A percentile compares a stretch with the other conserved stretches of the same genome.
Evolutionary conservation across 176 grass and related monocot genomes (phyloP).

Genomic region (Raddia distichophylla): DNA sequence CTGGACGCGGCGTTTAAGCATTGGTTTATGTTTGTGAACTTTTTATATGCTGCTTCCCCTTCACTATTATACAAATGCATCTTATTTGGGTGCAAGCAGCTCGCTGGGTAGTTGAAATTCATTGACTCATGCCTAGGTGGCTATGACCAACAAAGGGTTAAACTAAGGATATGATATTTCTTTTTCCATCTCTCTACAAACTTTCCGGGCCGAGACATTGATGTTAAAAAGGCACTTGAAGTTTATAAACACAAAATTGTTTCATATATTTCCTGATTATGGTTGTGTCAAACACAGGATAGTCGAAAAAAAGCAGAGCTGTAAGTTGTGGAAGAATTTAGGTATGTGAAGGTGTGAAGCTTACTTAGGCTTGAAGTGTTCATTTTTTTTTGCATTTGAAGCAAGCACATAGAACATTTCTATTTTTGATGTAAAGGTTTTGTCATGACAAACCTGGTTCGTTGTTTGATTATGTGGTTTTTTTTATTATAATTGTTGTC

Average conservation of each 20-base stretch:
- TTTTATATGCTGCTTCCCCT: background rate
- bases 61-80: background rate
- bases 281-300: background rate
- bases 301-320: background rate
- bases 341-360: background rate
- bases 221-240: background rate
- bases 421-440: background rate
- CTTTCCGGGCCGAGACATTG: background rate
- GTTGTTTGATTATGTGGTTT: slow-evolving; percentile 6
- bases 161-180: background rate
- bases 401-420: background rate
- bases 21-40: background rate
- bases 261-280: background rate
- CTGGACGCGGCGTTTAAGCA: background rate
- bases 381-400: background rate
- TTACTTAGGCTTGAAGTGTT: background rate
- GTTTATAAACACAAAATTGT: background rate
- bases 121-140: background rate
- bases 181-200: background rate
- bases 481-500: background rate
- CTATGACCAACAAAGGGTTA: background rate
- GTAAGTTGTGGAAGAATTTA: background rate
- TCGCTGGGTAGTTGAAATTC: background rate
- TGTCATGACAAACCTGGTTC: background rate
- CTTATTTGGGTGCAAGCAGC: background rate